Percentiles rank a stretch among this genome's conserved stretches.
Evolutionary conservation across 2,329 filamentous ascomycete genomes (phyloP).

Genomic region (Ambrosiella xylebori): DNA sequence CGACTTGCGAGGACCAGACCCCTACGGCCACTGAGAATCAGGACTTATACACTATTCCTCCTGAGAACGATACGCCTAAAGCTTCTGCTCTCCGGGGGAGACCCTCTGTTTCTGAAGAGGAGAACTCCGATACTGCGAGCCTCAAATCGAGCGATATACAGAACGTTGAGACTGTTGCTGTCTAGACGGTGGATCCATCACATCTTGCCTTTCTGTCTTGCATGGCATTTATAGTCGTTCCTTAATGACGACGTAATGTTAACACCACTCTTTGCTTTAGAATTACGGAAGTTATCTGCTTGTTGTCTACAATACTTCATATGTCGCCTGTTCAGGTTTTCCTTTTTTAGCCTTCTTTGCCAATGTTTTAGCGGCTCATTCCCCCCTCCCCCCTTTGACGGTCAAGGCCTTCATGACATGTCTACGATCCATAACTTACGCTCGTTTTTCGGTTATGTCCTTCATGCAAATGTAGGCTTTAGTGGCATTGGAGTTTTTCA

Average conservation of each 20-base stretch:
- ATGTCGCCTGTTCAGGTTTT: too few species aligned
- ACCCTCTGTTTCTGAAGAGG: slow-evolving; percentile 1
- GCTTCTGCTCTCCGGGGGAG: background rate
- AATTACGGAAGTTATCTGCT: too few species aligned
- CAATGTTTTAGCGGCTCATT: too few species aligned
- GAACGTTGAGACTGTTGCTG: slow-evolving; percentile 8
- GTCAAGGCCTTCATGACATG: too few species aligned
- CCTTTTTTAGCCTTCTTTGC: too few species aligned
- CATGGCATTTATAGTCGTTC: background rate
- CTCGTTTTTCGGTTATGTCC: background rate
- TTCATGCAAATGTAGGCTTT: background rate
- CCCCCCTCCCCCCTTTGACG: too few species aligned
- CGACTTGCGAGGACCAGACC: slow-evolving; percentile 4
- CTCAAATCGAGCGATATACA: slow-evolving; percentile 12
- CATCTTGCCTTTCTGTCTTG: background rate
- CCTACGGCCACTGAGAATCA: slow-evolving; percentile 5
- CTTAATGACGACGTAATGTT: background rate
- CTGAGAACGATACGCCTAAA: slow-evolving; percentile 6
- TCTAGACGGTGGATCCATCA: background rate
- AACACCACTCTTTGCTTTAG: too few species aligned
- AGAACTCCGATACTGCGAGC: slow-evolving; percentile 9
- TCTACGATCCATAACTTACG: background rate
- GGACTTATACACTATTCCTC: slow-evolving; percentile 5
- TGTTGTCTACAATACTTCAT: too few species aligned
- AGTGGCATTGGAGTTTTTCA: background rate